phyloP scores from a whole-genome alignment of 306 rosid species.

The Clitoria ternatea region DNA sequence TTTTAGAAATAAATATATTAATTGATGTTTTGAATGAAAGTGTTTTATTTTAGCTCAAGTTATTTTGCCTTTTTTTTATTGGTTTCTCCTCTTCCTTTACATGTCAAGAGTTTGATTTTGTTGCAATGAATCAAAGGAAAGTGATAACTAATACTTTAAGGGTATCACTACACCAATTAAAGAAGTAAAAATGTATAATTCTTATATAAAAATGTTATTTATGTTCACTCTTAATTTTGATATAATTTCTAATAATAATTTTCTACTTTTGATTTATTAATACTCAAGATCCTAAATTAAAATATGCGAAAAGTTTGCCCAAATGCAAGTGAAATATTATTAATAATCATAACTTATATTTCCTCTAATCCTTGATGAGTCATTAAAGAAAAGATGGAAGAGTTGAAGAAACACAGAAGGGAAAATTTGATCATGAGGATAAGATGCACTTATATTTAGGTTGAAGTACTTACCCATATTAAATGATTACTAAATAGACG shows the following conservation, averaged over 20 bases:
- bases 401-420: neutral
- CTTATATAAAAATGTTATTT: too few relatives aligned
- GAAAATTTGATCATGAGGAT: neutral
- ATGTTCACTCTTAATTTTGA: too few relatives aligned
- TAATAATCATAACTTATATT: neutral
- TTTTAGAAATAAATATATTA: neutral
- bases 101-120: too few relatives aligned
- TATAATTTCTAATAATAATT: too few relatives aligned
- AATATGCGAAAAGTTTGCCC: too few relatives aligned
- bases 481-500: neutral
- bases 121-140: too few relatives aligned
- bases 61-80: neutral
- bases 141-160: too few relatives aligned
- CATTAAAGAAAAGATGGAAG: neutral
- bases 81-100: neutral
- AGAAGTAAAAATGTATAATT: too few relatives aligned
- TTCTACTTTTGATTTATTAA: too few relatives aligned
- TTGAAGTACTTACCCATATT: neutral
- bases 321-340: neutral
- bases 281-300: too few relatives aligned
- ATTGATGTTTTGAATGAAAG: neutral
- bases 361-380: neutral
- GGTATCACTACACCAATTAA: too few relatives aligned
- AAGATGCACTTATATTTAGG: neutral
- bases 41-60: too few relatives aligned